phyloP scores from a whole-genome alignment of 352 stramenopile species.

The Pelagophyceae sp. region DNA sequence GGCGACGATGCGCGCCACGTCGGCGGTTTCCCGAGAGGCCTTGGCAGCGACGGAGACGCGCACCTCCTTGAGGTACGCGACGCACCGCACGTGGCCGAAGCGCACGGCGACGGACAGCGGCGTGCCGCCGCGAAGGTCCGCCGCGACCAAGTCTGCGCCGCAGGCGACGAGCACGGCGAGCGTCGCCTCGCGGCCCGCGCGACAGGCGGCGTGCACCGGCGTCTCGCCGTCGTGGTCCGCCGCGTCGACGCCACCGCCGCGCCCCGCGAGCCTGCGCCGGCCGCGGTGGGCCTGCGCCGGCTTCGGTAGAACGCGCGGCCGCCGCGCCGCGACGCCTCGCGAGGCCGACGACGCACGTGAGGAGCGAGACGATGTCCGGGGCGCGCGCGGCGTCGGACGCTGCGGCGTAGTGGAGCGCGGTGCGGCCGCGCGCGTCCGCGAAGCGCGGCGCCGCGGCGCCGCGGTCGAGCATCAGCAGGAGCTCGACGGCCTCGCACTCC shows the following conservation, averaged over 20 bases:
- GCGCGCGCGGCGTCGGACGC: not conserved
- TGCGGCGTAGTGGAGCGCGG: not conserved
- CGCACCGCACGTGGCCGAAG: not conserved
- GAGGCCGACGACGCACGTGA: not conserved
- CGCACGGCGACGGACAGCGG: not conserved
- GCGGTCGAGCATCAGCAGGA: not conserved
- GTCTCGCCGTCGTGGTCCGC: not conserved
- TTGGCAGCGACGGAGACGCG: not conserved
- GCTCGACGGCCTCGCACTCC: not conserved
- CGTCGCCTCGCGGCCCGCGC: not conserved
- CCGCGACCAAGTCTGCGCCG: not conserved
- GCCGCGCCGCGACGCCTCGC: too few species aligned
- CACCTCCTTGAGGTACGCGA: not conserved
- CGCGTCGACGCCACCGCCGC: not conserved
- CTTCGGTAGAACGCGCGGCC: too few species aligned
- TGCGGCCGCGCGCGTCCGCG: not conserved
- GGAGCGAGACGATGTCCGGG: not conserved
- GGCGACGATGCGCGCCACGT: not conserved
- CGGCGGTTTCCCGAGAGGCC: not conserved
- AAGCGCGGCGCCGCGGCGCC: not conserved
- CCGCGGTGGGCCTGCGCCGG: too few species aligned
- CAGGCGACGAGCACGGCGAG: not conserved
- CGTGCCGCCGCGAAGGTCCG: not conserved
- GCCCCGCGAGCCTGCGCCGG: too few species aligned
- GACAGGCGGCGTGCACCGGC: not conserved